Percentiles rank a stretch among this genome's conserved stretches.
phyloP scores from a whole-genome alignment of 371 early-diverging fungal species.

The Mortierella sp. region DNA sequence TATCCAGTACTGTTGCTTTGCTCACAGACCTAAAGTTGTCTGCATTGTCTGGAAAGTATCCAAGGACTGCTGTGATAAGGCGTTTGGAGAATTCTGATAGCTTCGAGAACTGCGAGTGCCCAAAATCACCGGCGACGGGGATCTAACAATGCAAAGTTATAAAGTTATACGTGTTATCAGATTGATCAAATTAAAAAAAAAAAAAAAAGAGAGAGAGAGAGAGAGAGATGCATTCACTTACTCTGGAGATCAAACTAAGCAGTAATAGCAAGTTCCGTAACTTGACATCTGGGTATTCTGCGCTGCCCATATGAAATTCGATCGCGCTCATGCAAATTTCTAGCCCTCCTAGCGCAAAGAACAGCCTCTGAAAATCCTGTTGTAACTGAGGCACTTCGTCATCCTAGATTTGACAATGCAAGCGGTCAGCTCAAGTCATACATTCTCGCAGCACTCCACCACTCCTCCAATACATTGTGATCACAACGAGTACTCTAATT shows the following conservation, averaged over 20 bases:
- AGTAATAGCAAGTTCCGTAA: constrained; percentile 16
- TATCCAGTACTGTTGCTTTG: constrained; percentile 33
- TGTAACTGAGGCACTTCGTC: constrained; percentile 42
- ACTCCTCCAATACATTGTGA: not conserved
- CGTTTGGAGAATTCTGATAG: constrained; percentile 30
- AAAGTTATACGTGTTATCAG: not conserved
- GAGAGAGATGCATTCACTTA: constrained; percentile 8
- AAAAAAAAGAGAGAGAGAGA: not conserved
- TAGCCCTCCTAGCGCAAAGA: constrained; percentile 29
- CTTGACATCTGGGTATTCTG: constrained; percentile 25
- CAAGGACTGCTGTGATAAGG: constrained; percentile 29
- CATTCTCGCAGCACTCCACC: not conserved
- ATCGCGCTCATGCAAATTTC: constrained; percentile 35
- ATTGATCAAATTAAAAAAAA: not conserved
- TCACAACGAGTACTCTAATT: not conserved
- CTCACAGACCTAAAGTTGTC: constrained; percentile 42
- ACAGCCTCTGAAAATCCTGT: constrained; percentile 33
- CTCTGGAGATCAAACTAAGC: constrained; percentile 32
- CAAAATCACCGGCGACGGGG: constrained; percentile 21
- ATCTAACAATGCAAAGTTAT: constrained; percentile 7
- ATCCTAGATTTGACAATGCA: constrained; percentile 11
- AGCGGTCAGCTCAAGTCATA: not conserved
- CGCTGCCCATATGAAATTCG: constrained; percentile 19
- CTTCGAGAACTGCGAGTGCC: constrained; percentile 3
- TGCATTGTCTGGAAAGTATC: constrained; percentile 40